These are phyloP conservation scores for Lecanosticta acicola DNA, from an alignment of 2,329 filamentous ascomycete species.

Conservation along the genomic window DNA sequence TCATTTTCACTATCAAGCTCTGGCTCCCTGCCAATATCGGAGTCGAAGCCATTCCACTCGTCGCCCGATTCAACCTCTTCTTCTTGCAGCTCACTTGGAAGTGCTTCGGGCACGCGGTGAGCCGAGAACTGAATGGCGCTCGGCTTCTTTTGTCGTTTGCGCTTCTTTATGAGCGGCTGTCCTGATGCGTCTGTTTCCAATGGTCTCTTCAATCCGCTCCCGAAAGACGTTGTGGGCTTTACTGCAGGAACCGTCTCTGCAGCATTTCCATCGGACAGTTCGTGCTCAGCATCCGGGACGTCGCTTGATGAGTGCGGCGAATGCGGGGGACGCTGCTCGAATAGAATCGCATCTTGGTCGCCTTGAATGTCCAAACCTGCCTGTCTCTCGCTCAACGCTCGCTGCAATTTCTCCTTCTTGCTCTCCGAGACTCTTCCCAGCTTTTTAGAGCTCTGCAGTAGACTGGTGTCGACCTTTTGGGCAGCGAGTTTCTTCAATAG, in stretches of 20 bases:
- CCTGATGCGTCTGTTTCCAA: slow-evolving; percentile 67
- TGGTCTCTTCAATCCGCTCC: slow-evolving; percentile 80
- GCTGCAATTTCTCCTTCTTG: slow-evolving; percentile 62
- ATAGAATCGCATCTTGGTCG: slow-evolving; percentile 50
- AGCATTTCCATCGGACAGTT: too few species aligned
- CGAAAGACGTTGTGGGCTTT: slow-evolving; percentile 38
- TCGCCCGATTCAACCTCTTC: slow-evolving; percentile 27
- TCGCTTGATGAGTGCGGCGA: not conserved
- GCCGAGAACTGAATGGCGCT: not conserved
- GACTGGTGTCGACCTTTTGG: slow-evolving; percentile 72
- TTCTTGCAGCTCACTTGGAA: slow-evolving; percentile 8
- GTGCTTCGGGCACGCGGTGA: not conserved
- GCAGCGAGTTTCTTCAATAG: slow-evolving; percentile 77
- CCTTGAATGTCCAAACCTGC: slow-evolving; percentile 56
- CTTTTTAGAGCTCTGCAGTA: slow-evolving; percentile 71
- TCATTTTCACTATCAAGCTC: too few species aligned
- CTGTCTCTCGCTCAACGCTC: slow-evolving; percentile 58
- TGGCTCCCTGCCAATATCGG: slow-evolving; percentile 27
- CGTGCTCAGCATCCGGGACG: not conserved
- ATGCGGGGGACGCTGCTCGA: slow-evolving; percentile 31
- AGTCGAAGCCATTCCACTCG: slow-evolving; percentile 20
- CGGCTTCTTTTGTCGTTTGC: slow-evolving; percentile 51
- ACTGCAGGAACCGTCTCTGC: not conserved
- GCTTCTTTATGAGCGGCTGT: slow-evolving; percentile 73
- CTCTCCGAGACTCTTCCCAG: slow-evolving; percentile 68